phyloP scores from a whole-genome alignment of 441 rosid species.

The Corymbia citriodora region DNA sequence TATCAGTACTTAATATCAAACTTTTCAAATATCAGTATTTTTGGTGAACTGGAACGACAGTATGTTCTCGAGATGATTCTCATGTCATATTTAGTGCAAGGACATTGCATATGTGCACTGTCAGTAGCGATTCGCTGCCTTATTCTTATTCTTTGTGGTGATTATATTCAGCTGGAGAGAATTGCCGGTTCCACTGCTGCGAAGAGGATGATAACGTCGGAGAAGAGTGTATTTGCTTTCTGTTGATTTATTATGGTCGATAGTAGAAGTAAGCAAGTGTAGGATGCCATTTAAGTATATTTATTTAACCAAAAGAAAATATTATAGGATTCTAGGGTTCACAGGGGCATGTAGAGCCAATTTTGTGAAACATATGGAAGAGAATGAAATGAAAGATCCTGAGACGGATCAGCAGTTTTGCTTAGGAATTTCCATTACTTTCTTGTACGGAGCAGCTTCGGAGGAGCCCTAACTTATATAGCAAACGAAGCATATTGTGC shows the following conservation, averaged over 20 bases:
- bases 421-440: background rate
- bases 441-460: background rate
- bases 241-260: background rate
- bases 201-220: slow-evolving; percentile 63
- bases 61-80: background rate
- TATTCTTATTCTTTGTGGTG: background rate
- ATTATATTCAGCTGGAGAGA: slow-evolving; percentile 59
- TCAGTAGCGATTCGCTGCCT: background rate
- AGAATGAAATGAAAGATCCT: background rate
- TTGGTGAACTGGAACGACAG: background rate
- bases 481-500: background rate
- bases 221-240: slow-evolving; percentile 61
- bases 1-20: background rate
- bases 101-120: background rate
- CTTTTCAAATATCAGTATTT: background rate
- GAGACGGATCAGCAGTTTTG: background rate
- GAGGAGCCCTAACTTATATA: background rate
- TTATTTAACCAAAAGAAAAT: background rate
- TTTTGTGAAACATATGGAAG: background rate
- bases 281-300: background rate
- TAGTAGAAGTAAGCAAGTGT: background rate
- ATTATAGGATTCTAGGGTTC: background rate
- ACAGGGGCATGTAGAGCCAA: background rate
- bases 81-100: background rate
- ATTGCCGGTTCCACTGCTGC: slow-evolving; percentile 65